Evolutionary conservation across 2,329 filamentous ascomycete species (phyloP), one percentile per base, ranked within the genome.

Genomic region (Allantophomopsis cytisporea): DNA sequence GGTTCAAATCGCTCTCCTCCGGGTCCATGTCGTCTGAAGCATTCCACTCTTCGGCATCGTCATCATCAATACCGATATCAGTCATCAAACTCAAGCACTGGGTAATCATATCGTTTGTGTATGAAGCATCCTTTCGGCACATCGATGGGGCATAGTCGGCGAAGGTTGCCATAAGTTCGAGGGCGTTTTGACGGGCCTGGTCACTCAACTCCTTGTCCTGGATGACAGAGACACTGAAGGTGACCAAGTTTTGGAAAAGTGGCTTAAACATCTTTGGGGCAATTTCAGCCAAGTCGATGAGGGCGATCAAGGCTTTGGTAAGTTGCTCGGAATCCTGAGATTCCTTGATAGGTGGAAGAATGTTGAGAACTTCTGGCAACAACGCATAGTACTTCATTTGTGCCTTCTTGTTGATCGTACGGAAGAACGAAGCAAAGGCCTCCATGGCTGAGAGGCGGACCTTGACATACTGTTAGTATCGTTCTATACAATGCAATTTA

Each of bases 61-160:
- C 89, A 50, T 98, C 91, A 50, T 96, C 91, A 45, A 80, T 71
- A 31, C 88, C 91, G 44, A 98, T 80, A 57, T 98, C 91, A 4
- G 91, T 96, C 91, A 98, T 98, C 50, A 98, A 65, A 50, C 89
- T 96, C 49, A 98, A 66, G 59, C 91, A 98, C 60, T 98, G 91
- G 1, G 88, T 96, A 47, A 98, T 93, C 91, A 98, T 98, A 47
- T 95, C 87, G 44, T 75, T 80, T 2, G 88, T 91, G 62, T 93
- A 98, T 10, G 78, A 81, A n/a, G 78, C 62, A 55, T 98, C 89
- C 58, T 94, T 95, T 57, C 82, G 85, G 68, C 91, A 96, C 79
- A 96, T 89, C 31, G 82, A 81, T 4, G 91, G 87, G 1, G 86
- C 83, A 53, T 89, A 91, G 56, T 98, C 91, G 48, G 89, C 88